Percentiles rank a stretch among this genome's conserved stretches.
Conservation (phyloP, 2,329 filamentous ascomycete genomes). For the Fusarium domesticum region DNA sequence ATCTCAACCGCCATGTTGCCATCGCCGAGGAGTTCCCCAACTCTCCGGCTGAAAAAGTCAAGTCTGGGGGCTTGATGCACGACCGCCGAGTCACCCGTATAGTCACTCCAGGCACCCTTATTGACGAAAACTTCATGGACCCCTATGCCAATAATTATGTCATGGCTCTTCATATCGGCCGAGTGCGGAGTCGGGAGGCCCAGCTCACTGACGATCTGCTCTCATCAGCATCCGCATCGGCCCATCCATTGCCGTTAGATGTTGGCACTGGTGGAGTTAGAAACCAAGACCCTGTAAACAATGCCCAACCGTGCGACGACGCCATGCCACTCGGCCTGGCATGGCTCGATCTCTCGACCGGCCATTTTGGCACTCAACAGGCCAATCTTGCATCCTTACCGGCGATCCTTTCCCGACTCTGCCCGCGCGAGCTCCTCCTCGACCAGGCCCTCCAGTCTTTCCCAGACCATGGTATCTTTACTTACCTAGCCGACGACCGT, state of each 20-base stretch:
- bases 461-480: constrained; percentile 60
- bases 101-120: constrained; percentile 90
- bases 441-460: constrained; percentile 59
- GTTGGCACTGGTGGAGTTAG: constrained; percentile 7
- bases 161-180: constrained; percentile 66
- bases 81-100: constrained; percentile 82
- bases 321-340: constrained; percentile 65
- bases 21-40: constrained; percentile 91
- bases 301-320: constrained; percentile 15
- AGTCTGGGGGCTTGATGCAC: constrained; percentile 75
- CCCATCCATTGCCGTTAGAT: constrained; percentile 18
- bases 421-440: constrained; percentile 80
- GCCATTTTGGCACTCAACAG: constrained; percentile 84
- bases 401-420: constrained; percentile 79
- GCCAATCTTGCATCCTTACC: constrained; percentile 68
- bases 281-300: constrained; percentile 4
- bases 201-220: constrained; percentile 13
- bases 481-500: constrained; percentile 70
- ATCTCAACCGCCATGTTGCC: constrained; percentile 85
- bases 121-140: constrained; percentile 97
- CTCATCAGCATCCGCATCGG: constrained; percentile 14
- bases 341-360: constrained; percentile 94
- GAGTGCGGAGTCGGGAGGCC: constrained; percentile 11
- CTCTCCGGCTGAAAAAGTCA: constrained; percentile 64
- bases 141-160: constrained; percentile 92